A percentile compares a stretch with the other conserved stretches of the same genome.
Evolutionary conservation across 805 yeast genomes (phyloP).

Genomic region (Zygoascus biomembranicola): DNA sequence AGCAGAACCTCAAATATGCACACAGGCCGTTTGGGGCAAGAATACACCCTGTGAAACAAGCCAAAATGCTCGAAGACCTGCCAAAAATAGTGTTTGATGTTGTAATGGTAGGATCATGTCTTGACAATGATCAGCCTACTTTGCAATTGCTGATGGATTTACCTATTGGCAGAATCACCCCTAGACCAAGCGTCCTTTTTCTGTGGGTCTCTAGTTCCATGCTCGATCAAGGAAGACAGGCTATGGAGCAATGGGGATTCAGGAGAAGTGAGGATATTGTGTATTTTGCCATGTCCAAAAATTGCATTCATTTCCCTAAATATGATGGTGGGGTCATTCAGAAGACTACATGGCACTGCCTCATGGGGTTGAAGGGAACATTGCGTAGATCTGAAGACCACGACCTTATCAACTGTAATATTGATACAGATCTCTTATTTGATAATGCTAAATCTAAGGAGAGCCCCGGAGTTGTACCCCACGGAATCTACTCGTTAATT

Average conservation of each 20-base stretch:
- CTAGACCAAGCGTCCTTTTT: constrained; percentile 80
- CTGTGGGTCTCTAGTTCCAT: constrained; percentile 81
- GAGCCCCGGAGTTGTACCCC: constrained; percentile 43
- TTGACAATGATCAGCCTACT: constrained; percentile 57
- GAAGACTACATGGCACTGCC: constrained; percentile 85
- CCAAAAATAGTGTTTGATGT: constrained; percentile 59
- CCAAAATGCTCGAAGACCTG: constrained; percentile 47
- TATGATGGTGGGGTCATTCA: constrained; percentile 39
- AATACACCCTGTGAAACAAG: constrained; percentile 41
- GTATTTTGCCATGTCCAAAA: constrained; percentile 60
- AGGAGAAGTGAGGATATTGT: constrained; percentile 86
- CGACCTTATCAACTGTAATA: constrained; percentile 82
- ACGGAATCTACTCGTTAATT: constrained; percentile 67
- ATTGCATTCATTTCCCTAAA: constrained; percentile 60
- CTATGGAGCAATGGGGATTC: constrained; percentile 49
- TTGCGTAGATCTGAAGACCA: constrained; percentile 78
- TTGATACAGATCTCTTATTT: constrained; percentile 79
- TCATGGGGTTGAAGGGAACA: constrained; percentile 97
- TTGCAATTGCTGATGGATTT: constrained; percentile 49
- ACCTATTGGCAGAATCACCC: constrained; percentile 64
- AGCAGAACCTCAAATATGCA: constrained; percentile 46
- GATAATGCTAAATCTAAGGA: constrained; percentile 34
- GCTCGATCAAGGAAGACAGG: constrained; percentile 47
- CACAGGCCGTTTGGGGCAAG: constrained; percentile 61
- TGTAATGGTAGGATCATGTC: constrained; percentile 82